Evolutionary conservation across 768 basidiomycete species (phyloP).

Genomic region (Mycena olivaceomarginata): DNA sequence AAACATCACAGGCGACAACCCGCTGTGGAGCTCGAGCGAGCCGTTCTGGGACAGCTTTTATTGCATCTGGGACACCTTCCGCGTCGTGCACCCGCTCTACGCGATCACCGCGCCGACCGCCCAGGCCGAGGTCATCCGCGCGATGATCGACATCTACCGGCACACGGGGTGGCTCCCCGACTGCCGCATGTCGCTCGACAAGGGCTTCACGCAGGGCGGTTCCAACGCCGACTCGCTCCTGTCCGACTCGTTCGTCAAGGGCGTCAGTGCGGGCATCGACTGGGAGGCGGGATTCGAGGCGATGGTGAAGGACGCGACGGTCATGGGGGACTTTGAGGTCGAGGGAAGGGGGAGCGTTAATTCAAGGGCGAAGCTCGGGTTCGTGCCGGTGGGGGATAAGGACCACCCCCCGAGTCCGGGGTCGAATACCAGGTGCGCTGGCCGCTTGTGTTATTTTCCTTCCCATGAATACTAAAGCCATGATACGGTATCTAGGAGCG

Average conservation of each 20-base stretch:
- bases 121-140: constrained; percentile 48
- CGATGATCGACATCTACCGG: constrained; percentile 49
- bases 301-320: constrained; percentile 44
- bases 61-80: constrained; percentile 49
- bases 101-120: constrained; percentile 41
- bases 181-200: constrained; percentile 51
- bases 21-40: constrained; percentile 48
- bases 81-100: constrained; percentile 40
- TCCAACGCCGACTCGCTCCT: constrained; percentile 52
- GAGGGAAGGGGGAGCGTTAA: constrained; percentile 33
- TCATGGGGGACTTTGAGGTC: constrained; percentile 38
- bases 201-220: constrained; percentile 52
- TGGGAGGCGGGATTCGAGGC: constrained; percentile 50
- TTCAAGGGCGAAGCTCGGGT: constrained; percentile 24
- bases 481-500: constrained; percentile 29
- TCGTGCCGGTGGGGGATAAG: constrained; percentile 25
- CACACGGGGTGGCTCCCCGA: constrained; percentile 50
- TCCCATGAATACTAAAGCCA: neutral
- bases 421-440: constrained; percentile 26
- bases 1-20: constrained; percentile 52
- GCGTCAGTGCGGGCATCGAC: constrained; percentile 48
- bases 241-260: constrained; percentile 50
- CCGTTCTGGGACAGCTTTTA: constrained; percentile 51
- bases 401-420: constrained; percentile 34
- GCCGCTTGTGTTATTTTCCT: neutral